Evolutionary conservation across 2,329 filamentous ascomycete species (phyloP), one percentile per base, ranked within the genome.

Genomic region (Stemphylium beticola): DNA sequence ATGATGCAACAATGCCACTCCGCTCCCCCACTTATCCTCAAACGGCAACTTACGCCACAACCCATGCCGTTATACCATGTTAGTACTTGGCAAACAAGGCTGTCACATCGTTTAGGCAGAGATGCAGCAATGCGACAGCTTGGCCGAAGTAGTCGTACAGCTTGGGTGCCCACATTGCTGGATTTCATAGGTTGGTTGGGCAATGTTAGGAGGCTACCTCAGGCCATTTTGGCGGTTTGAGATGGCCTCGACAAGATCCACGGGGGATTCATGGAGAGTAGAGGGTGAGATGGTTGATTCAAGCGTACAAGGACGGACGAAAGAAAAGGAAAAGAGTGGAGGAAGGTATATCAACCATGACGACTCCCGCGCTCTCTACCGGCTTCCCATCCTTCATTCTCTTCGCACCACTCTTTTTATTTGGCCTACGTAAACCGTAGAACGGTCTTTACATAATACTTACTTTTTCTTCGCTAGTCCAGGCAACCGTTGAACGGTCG

Each of bases 401-500:
- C 53, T 56, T 52, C 38, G 22, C 18, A 58, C 62, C 61, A 42
- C 43, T 69, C 63, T 43, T 62, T 34, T 49, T 49, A 14, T 41
- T 47, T 39, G 32, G 22, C 57, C 59, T 61, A 55, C 40, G 49
- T 56, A 55, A 55, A 42, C 65, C 60, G 65, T 68, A 61, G 66
- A 69, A 49, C 66, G 57, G 64, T 57, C 50, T 60, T 66, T 59
- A 60, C 48, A 43, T 61, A 54, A 62, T 65, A 51, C 34, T 20
- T 59, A 56, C 49, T 59, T 44, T 49, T 44, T 45, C 41, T 41
- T 54, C 48, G 47, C 39, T 22, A 33, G 22, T 31, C 11, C 0
- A 36, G 7, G 7, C 43, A 51, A 57, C 64, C 62, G 67, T 68
- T 71, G 67, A 68, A 57, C 66, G 60, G 65, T 64, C 50, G 41